Base-by-base conservation (phyloP, 208 protist genomes). In the Naegleria fowleri region DNA sequence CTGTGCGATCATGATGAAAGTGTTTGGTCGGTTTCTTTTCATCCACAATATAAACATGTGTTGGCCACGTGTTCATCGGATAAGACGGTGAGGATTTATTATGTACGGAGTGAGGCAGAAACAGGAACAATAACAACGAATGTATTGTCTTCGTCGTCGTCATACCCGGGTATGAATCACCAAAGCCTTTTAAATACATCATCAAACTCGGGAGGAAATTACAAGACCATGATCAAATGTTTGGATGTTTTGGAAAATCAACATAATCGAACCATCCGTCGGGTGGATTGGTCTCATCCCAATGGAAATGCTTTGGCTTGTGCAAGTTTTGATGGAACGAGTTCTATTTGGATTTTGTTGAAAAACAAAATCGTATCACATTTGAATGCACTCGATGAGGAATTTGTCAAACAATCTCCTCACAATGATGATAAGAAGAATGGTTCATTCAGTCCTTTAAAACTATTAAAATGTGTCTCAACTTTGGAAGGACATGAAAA, bases 401-500 rank as follows among this genome's bases (percentile, higher is more conserved):
- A 87, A 40, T 48, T 48, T 48, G 41, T 52, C 15, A 7, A 52
- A 25, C 13, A 87, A 59, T 11, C 3, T 22, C 11, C 13, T n/a
- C 19, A 29, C 13, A 75, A 75, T 75, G 19, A n/a, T 75, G 11
- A 4, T 75, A 29, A 15, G 22, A 15, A 67, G 22, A 67, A 67
- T 67, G 22, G 55, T 4, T 22, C 5, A 5, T 16, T 38, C 5
- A 38, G 25, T 36, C 13, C 75, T 0, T 39, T 40, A 83, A n/a
- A n/a, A 83, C n/a, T 40, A 39, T 79, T 90, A 0, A n/a, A 90
- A 29, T 79, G 11, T 41, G 55, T 90, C 29, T 33, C 48, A 19
- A 89, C 36, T 41, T 52, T 93, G n/a, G 92, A 98, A 86, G 97
- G 96, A 11, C 97, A 98, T 92, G 96, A 98, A 91, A 97, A 94